These are phyloP conservation scores for Glycine soja DNA, from an alignment of 306 rosid genomes.

Conservation along the genomic window DNA sequence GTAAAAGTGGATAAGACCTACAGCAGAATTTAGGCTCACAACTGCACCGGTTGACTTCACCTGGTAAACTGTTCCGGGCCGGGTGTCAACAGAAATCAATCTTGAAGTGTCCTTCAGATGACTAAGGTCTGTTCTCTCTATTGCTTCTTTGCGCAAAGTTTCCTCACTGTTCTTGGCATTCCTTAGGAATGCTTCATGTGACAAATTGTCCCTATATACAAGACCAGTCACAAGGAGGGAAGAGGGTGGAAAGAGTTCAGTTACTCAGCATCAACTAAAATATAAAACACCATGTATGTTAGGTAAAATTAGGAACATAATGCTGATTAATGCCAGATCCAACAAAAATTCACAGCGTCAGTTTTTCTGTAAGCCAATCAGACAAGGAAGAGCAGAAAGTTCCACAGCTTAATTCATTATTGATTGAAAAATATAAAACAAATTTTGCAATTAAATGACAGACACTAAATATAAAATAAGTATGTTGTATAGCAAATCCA, in stretches of 20 bases:
- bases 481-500: not conserved
- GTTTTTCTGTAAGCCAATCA: conserved; percentile 12
- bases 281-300: conserved; percentile 31
- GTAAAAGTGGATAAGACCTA: conserved; percentile 94
- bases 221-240: conserved; percentile 20
- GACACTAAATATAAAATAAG: conserved; percentile 20
- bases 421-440: conserved; percentile 36
- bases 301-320: conserved; percentile 28
- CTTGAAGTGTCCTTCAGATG: conserved; percentile 87
- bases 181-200: conserved; percentile 95
- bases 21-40: conserved; percentile 98
- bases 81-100: conserved; percentile 80
- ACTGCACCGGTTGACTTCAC: conserved; percentile 98
- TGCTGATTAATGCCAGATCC: conserved; percentile 19
- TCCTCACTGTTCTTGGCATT: conserved; percentile 98
- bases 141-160: conserved; percentile 94
- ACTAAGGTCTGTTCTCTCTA: conserved; percentile 98
- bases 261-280: conserved; percentile 34
- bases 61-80: conserved; percentile 89
- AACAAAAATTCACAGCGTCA: conserved; percentile 1
- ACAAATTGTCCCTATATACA: conserved; percentile 76
- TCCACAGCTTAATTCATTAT: conserved; percentile 7
- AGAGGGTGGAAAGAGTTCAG: conserved; percentile 35
- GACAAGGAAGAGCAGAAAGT: conserved; percentile 37
- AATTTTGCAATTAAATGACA: conserved; percentile 23